These are phyloP conservation scores for Boletus reticulatus DNA, from an alignment of 768 basidiomycete species.

Conservation along the genomic window DNA sequence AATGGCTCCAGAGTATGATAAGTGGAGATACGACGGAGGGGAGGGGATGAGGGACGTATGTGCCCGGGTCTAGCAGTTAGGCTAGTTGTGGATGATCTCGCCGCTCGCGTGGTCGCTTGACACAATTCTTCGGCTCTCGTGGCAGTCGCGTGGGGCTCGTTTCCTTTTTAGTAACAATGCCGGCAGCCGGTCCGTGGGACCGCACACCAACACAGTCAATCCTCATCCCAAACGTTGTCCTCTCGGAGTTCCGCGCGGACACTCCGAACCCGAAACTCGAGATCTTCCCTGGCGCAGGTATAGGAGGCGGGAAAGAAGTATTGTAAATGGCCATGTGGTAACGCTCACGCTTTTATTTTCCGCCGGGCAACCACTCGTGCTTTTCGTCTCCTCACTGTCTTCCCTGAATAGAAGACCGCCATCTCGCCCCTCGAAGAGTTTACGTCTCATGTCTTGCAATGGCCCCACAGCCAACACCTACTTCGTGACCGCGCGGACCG, in stretches of 20 bases:
- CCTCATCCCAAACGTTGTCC: background rate
- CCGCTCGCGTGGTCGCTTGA: conserved; percentile 36
- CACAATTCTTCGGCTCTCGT: conserved; percentile 35
- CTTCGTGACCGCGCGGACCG: background rate
- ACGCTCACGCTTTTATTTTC: no score
- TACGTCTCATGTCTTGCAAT: no score
- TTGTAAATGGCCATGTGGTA: no score
- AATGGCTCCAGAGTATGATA: background rate
- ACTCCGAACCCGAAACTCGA: no score
- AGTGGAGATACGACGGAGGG: background rate
- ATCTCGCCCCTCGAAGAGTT: no score
- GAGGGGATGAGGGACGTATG: conserved; percentile 6
- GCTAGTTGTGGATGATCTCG: conserved; percentile 25
- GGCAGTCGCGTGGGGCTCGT: conserved; percentile 30
- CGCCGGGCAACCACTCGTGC: background rate
- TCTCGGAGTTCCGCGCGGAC: background rate
- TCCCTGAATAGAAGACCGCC: background rate
- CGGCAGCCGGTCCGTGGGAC: conserved; percentile 6
- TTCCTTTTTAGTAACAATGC: conserved; percentile 21
- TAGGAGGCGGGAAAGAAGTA: no score
- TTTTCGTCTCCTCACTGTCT: background rate
- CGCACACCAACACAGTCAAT: background rate
- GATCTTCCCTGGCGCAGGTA: no score
- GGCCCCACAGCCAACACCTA: no score
- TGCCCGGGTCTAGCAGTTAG: conserved; percentile 11